Conservation (phyloP, 2,329 filamentous ascomycete genomes). For the Talaromyces pinophilus region DNA sequence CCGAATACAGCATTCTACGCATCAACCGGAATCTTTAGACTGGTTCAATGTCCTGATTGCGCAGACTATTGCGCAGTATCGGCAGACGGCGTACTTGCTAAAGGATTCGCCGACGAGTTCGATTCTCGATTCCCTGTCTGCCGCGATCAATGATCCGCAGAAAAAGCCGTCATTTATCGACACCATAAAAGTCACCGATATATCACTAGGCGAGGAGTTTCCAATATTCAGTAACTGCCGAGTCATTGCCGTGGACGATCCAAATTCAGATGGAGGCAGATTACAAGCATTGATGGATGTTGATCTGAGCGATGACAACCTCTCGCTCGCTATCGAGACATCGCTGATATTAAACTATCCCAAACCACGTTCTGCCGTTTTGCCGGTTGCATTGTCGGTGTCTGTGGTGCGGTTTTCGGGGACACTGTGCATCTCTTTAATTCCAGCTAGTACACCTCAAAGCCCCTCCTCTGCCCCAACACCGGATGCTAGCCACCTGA, state of each 20-base stretch:
- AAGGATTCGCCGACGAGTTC: slow-evolving; percentile 58
- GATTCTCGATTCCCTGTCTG: slow-evolving; percentile 80
- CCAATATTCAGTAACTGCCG: slow-evolving; percentile 98
- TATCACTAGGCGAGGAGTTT: slow-evolving; percentile 93
- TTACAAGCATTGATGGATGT: slow-evolving; percentile 96
- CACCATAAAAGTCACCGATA: slow-evolving; percentile 89
- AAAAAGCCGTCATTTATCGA: slow-evolving; percentile 91
- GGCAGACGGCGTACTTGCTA: slow-evolving; percentile 87
- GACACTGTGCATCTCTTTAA: slow-evolving; percentile 89
- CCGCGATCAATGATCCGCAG: slow-evolving; percentile 79
- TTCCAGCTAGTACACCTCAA: slow-evolving; percentile 61
- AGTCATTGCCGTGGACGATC: slow-evolving; percentile 75
- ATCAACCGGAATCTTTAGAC: slow-evolving; percentile 94
- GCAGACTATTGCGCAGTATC: slow-evolving; percentile 93
- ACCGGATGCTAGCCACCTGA: slow-evolving; percentile 22
- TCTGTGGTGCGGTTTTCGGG: slow-evolving; percentile 93
- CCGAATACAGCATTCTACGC: slow-evolving; percentile 62
- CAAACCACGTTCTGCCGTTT: slow-evolving; percentile 79
- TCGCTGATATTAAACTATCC: slow-evolving; percentile 94
- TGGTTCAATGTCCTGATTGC: slow-evolving; percentile 99
- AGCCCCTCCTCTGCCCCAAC: slow-evolving; percentile 37
- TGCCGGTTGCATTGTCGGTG: slow-evolving; percentile 89
- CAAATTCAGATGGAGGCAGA: slow-evolving; percentile 65
- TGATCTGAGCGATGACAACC: slow-evolving; percentile 85
- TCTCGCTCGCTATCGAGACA: slow-evolving; percentile 92